These are phyloP conservation scores for Cyclanthera cordifolia DNA, from an alignment of 306 rosid genomes.

Conservation along the genomic window DNA sequence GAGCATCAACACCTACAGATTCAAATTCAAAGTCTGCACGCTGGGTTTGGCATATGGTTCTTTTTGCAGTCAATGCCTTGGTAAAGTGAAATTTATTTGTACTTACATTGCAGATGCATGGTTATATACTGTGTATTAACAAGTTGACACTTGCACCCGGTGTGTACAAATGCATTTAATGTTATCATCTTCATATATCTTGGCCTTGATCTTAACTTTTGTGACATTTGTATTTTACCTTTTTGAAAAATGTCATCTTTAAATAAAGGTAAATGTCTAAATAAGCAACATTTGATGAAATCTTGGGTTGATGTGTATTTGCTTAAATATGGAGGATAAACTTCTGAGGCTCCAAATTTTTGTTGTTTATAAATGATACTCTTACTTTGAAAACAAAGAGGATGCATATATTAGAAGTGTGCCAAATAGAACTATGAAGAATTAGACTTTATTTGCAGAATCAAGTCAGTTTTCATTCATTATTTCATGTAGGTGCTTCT, in stretches of 20 bases:
- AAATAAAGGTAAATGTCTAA: neutral
- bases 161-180: neutral
- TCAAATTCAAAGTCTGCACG: conserved; percentile 44
- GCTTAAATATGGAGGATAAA: neutral
- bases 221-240: neutral
- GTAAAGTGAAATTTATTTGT: conserved; percentile 15
- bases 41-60: conserved; percentile 71
- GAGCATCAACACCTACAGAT: conserved; percentile 38
- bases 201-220: neutral
- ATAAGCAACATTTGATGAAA: neutral
- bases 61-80: conserved; percentile 82
- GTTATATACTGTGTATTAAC: neutral
- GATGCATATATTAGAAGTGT: neutral
- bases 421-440: neutral
- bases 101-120: neutral
- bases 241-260: neutral
- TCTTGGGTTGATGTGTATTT: neutral
- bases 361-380: neutral
- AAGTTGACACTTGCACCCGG: neutral
- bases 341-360: neutral
- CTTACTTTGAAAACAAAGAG: neutral
- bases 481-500: conserved; percentile 55
- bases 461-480: neutral
- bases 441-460: neutral
- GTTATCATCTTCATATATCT: neutral